Conservation (phyloP, 106 monocot species). For the Posidonia australis region DNA sequence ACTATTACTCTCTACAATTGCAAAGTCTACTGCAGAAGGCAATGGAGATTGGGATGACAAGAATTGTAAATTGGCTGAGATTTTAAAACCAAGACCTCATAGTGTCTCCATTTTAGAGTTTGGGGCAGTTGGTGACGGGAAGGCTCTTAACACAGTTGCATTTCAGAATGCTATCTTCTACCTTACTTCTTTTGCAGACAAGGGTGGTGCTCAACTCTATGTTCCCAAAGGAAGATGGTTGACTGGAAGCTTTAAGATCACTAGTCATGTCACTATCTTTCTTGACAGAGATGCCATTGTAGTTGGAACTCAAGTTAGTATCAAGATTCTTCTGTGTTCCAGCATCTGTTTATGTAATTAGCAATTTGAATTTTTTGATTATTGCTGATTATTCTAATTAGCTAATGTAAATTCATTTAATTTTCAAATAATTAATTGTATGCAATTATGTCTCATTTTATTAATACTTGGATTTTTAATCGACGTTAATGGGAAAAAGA, state of each 20-base stretch:
- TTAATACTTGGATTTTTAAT: too few species aligned
- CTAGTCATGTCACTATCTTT: conserved; percentile 83
- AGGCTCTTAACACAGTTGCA: conserved; percentile 59
- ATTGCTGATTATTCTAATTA: background rate
- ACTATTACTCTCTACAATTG: background rate
- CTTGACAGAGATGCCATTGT: conserved; percentile 66
- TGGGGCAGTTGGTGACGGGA: conserved; percentile 85
- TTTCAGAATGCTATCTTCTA: conserved; percentile 96
- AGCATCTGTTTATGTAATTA: background rate
- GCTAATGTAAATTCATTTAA: too few species aligned
- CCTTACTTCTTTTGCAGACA: conserved; percentile 67
- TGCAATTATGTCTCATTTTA: too few species aligned
- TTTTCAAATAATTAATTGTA: too few species aligned
- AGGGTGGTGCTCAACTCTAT: conserved; percentile 91
- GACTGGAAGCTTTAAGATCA: conserved; percentile 78
- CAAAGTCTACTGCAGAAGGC: background rate
- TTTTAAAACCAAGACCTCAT: conserved; percentile 37
- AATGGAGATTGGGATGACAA: too few species aligned
- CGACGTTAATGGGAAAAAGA: too few species aligned
- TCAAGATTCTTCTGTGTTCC: too few species aligned
- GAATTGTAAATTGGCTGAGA: background rate
- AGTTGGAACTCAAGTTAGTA: conserved; percentile 50
- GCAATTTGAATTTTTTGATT: background rate
- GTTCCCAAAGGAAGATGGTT: conserved; percentile 79
- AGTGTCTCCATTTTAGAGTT: conserved; percentile 82